Evolutionary conservation across 1,284 basidiomycete species (phyloP).

Genomic region (Coriolopsis trogii): DNA sequence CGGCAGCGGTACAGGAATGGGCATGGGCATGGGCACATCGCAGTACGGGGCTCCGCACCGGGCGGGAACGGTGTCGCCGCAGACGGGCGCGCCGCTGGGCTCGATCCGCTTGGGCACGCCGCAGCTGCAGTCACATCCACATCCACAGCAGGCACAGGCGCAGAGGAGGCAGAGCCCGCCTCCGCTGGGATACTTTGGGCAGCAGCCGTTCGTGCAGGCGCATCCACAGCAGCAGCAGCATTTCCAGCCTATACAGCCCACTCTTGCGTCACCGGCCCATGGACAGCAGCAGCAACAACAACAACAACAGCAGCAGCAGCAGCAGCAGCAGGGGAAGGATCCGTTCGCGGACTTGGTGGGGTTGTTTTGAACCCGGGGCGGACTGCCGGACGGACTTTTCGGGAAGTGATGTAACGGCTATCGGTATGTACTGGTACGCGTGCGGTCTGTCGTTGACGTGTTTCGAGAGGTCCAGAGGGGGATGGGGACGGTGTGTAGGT

Average conservation of each 20-base stretch:
- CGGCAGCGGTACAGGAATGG: background rate
- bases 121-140: constrained; percentile 16
- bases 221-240: constrained; percentile 19
- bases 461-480: too few species aligned
- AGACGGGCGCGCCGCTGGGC: constrained; percentile 20
- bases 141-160: constrained; percentile 2
- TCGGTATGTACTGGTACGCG: constrained; percentile 10
- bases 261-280: too few species aligned
- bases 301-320: constrained; percentile 22
- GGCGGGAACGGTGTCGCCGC: constrained; percentile 23
- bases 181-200: constrained; percentile 20
- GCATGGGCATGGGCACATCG: too few species aligned
- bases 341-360: constrained; percentile 81
- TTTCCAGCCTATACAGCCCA: constrained; percentile 24
- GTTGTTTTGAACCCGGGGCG: too few species aligned
- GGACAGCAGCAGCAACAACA: constrained; percentile 21
- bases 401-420: background rate
- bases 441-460: too few species aligned
- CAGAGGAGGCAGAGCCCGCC: too few species aligned
- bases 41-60: constrained; percentile 10
- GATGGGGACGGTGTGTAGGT: too few species aligned
- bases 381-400: constrained; percentile 27
- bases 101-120: constrained; percentile 35
- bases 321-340: constrained; percentile 59
- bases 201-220: constrained; percentile 15